phyloP scores from a whole-genome alignment of 805 yeast species.

The Nakazawaea ishiwadae region DNA sequence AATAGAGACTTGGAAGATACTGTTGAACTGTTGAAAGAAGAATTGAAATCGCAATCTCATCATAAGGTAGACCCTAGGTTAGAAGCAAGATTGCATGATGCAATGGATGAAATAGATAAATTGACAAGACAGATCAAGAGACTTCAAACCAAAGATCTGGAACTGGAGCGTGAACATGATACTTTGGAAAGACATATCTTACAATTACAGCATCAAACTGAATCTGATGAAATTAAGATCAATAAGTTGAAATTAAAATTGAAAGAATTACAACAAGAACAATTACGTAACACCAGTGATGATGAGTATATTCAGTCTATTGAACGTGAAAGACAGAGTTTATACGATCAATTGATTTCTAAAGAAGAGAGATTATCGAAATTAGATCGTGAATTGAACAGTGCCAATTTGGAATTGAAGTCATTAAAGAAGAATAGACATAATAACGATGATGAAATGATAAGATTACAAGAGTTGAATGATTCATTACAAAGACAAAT shows the following conservation, averaged over 20 bases:
- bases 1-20: constrained; percentile 13
- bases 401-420: constrained; percentile 23
- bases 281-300: constrained; percentile 14
- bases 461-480: constrained; percentile 25
- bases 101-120: constrained; percentile 7
- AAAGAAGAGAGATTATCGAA: constrained; percentile 14
- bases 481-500: constrained; percentile 21
- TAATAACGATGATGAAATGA: constrained; percentile 19
- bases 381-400: constrained; percentile 14
- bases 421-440: constrained; percentile 17
- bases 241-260: constrained; percentile 5
- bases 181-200: no score
- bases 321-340: constrained; percentile 21
- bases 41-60: constrained; percentile 12
- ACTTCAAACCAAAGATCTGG: background rate
- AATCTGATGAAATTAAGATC: background rate
- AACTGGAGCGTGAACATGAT: constrained; percentile 2
- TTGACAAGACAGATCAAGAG: constrained; percentile 1
- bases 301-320: constrained; percentile 25
- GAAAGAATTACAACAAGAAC: constrained; percentile 3
- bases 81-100: constrained; percentile 11
- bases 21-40: constrained; percentile 11
- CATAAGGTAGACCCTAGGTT: constrained; percentile 7
- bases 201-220: background rate
- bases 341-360: constrained; percentile 17